Base-by-base conservation (phyloP, 2,329 filamentous ascomycete genomes). In the Didymella lethalis region DNA sequence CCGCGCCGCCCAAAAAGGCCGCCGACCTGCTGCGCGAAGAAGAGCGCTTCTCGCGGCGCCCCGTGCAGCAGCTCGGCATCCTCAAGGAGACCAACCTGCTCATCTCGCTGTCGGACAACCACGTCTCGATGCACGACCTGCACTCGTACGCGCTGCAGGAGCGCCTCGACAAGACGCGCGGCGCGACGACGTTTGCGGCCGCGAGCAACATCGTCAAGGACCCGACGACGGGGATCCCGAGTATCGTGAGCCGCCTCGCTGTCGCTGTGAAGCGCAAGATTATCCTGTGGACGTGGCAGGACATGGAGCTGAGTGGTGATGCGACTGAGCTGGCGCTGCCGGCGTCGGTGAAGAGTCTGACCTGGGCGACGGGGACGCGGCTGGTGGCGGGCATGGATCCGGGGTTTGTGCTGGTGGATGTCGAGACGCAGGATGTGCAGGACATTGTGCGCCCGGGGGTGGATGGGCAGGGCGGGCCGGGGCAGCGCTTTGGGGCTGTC, bases 131-230 rank as follows among this genome's bases (percentile, higher is more conserved):
- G 32, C 89, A 99, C 79, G 93, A 99, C 76, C 83, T 96, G 23
- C 88, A 94, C 64, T 91, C 88, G 29, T 97, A 96, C 77, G 85
- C 90, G 64, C 84, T 93, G 57, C 86, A 94, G 71, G 91, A 97
- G 76, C 90, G 88, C 61, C 82, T 99, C 43, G 81, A 87, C 50
- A 89, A 90, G 74, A 97, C 93, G 12, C 95, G 91, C 79, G 95
- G 95, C 67, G 94, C 95, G 14, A 89, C 89, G 2, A 89, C 89
- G 43, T 98, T 99, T 77, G 93, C 94, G 1, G 92, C 97, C 43
- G 97, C 93, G 2, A 96, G 92, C 63, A 97, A 98, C 77, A 96
- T 98, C 54, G 90, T 96, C 66, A 94, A 95, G 75, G 95, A 99
- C 76, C 81, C 88, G 6, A 86, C 87, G 48, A 97, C 92, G 0